Percentiles rank a stretch among this genome's conserved stretches.
Conservation (phyloP, 2,329 filamentous ascomycete species). For the Sporothrix phasma region DNA sequence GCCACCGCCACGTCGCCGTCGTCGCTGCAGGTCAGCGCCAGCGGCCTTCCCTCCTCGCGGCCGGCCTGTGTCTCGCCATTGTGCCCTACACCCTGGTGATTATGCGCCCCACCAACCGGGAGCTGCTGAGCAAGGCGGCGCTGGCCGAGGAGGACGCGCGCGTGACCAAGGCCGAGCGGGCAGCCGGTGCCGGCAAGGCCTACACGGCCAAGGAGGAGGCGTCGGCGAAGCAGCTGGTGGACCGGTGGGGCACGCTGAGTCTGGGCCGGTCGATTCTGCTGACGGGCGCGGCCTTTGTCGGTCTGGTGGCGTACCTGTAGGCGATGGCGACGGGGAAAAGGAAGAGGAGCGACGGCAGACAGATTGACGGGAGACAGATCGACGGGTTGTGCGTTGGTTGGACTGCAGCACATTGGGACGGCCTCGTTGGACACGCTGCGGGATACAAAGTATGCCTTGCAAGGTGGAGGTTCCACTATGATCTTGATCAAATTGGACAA, state of each 20-base stretch:
- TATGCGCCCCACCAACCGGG: slow-evolving; percentile 38
- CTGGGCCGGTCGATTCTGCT: slow-evolving; percentile 26
- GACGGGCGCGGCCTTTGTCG: slow-evolving; percentile 5
- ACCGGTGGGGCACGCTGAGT: slow-evolving; percentile 46
- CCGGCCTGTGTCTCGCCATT: slow-evolving; percentile 34
- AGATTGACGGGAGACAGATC: background rate
- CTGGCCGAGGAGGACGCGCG: slow-evolving; percentile 27
- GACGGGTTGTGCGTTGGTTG: background rate
- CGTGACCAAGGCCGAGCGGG: background rate
- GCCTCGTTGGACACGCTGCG: background rate
- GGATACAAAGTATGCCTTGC: too few species aligned
- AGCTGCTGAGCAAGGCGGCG: slow-evolving; percentile 36
- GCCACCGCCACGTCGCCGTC: slow-evolving; percentile 9
- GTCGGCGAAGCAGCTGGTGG: slow-evolving; percentile 38
- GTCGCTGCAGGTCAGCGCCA: slow-evolving; percentile 22
- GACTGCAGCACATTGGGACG: background rate
- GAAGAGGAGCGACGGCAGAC: background rate
- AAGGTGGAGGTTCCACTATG: too few species aligned
- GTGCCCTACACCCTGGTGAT: slow-evolving; percentile 42
- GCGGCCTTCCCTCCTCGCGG: slow-evolving; percentile 38
- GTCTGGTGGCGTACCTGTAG: slow-evolving; percentile 12
- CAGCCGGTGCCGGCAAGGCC: slow-evolving; percentile 2
- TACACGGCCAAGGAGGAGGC: slow-evolving; percentile 24
- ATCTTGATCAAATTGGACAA: too few species aligned
- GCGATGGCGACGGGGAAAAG: too few species aligned